Evolutionary conservation across 2,329 filamentous ascomycete species (phyloP).

Genomic region (Cytospora piceicola): DNA sequence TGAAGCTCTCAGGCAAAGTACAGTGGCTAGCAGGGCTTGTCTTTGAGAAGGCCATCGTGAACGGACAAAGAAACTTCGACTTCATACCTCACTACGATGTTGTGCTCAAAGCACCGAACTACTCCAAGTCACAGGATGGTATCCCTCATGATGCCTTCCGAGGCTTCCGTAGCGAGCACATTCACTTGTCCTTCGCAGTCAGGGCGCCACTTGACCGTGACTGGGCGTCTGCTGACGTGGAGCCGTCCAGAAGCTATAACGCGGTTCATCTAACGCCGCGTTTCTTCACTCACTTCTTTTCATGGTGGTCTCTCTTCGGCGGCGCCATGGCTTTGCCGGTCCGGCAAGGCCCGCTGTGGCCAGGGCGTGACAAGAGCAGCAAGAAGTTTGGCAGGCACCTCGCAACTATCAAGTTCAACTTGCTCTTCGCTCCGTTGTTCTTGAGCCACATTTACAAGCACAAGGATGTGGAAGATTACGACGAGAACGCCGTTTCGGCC

Average conservation of each 20-base stretch:
- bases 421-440: slow-evolving; percentile 89
- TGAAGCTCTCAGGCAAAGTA: slow-evolving; percentile 97
- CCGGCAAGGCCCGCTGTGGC: slow-evolving; percentile 89
- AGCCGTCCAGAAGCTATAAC: slow-evolving; percentile 90
- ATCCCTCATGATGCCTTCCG: slow-evolving; percentile 85
- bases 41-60: slow-evolving; percentile 81
- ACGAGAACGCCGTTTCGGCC: slow-evolving; percentile 76
- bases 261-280: slow-evolving; percentile 91
- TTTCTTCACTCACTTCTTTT: slow-evolving; percentile 98
- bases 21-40: slow-evolving; percentile 90
- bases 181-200: slow-evolving; percentile 92
- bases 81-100: slow-evolving; percentile 95
- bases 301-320: slow-evolving; percentile 96
- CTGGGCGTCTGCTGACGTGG: slow-evolving; percentile 76
- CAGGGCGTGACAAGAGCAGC: slow-evolving; percentile 90
- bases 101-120: slow-evolving; percentile 78
- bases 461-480: slow-evolving; percentile 88
- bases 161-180: slow-evolving; percentile 95
- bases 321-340: slow-evolving; percentile 93
- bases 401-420: slow-evolving; percentile 97
- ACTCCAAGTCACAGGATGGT: slow-evolving; percentile 62
- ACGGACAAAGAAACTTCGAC: slow-evolving; percentile 76
- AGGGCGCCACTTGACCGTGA: slow-evolving; percentile 84
- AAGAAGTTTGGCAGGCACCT: slow-evolving; percentile 98
- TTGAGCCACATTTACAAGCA: slow-evolving; percentile 98